A percentile compares a stretch with the other conserved stretches of the same genome.
phyloP scores from a whole-genome alignment of 192 early-diverging fungal genomes.

The Rhizophagus prolifer region DNA sequence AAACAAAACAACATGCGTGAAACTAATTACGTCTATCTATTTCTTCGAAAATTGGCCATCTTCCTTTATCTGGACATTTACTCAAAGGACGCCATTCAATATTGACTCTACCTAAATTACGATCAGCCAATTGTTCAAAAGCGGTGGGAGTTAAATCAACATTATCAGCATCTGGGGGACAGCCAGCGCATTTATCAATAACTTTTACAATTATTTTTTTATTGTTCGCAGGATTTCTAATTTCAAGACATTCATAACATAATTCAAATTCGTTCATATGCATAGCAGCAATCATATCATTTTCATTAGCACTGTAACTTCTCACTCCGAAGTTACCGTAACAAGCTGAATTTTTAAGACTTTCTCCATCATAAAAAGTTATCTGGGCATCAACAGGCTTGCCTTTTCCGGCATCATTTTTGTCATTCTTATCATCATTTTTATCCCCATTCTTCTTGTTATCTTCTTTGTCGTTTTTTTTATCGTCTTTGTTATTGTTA shows the following conservation, averaged over 20 bases:
- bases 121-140: background rate
- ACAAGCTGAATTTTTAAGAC: slow-evolving; percentile 45
- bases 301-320: slow-evolving; percentile 35
- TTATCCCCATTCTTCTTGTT: background rate
- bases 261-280: slow-evolving; percentile 15
- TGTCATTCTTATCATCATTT: too few relatives aligned
- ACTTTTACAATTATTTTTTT: slow-evolving; percentile 10
- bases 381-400: slow-evolving; percentile 11
- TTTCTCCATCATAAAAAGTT: slow-evolving; percentile 33
- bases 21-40: background rate
- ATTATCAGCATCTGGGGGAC: background rate
- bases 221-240: background rate
- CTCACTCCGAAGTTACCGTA: slow-evolving; percentile 39
- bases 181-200: slow-evolving; percentile 19
- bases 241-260: slow-evolving; percentile 16
- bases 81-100: slow-evolving; percentile 7
- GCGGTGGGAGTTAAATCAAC: slow-evolving; percentile 8
- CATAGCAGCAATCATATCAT: slow-evolving; percentile 45
- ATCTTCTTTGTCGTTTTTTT: too few relatives aligned
- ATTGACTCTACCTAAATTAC: background rate
- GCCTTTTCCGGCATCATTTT: too few relatives aligned
- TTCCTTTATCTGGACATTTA: background rate
- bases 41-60: slow-evolving; percentile 18
- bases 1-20: too few relatives aligned
- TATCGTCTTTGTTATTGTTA: background rate